These are phyloP conservation scores for Penicillium diatomitis DNA, from an alignment of 495 filamentous ascomycete species.

Conservation along the genomic window DNA sequence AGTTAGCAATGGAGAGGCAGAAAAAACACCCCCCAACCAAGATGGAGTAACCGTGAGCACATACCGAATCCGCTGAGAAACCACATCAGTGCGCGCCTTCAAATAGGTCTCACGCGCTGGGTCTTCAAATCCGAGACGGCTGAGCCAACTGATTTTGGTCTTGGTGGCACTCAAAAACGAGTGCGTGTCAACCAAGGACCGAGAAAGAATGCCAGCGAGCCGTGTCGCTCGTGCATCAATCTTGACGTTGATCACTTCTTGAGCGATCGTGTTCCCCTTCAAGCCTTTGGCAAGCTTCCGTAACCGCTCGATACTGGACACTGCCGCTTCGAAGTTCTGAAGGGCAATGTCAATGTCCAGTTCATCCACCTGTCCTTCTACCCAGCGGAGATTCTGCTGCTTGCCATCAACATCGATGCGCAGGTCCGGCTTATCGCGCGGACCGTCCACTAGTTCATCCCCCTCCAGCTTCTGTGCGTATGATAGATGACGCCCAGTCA, in stretches of 20 bases:
- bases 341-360: constrained; percentile 93
- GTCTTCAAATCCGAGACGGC: constrained; percentile 80
- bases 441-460: constrained; percentile 56
- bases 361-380: constrained; percentile 90
- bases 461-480: constrained; percentile 30
- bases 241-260: constrained; percentile 81
- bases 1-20: too few species aligned
- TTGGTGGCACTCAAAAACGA: constrained; percentile 63
- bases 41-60: too few species aligned
- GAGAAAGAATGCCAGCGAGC: constrained; percentile 63
- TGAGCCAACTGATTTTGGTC: constrained; percentile 70
- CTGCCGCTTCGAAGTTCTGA: constrained; percentile 79
- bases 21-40: neutral
- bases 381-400: constrained; percentile 90
- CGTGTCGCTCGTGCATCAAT: constrained; percentile 77
- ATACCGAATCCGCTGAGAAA: constrained; percentile 74
- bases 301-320: constrained; percentile 72
- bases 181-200: constrained; percentile 63
- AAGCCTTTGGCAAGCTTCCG: constrained; percentile 66
- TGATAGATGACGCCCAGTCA: constrained; percentile 31
- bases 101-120: constrained; percentile 82
- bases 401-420: constrained; percentile 94
- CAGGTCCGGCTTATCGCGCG: constrained; percentile 63
- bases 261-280: constrained; percentile 74
- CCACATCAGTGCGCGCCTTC: constrained; percentile 61